phyloP scores from a whole-genome alignment of 192 early-diverging fungal species.

The Chytriomyces sp. region DNA sequence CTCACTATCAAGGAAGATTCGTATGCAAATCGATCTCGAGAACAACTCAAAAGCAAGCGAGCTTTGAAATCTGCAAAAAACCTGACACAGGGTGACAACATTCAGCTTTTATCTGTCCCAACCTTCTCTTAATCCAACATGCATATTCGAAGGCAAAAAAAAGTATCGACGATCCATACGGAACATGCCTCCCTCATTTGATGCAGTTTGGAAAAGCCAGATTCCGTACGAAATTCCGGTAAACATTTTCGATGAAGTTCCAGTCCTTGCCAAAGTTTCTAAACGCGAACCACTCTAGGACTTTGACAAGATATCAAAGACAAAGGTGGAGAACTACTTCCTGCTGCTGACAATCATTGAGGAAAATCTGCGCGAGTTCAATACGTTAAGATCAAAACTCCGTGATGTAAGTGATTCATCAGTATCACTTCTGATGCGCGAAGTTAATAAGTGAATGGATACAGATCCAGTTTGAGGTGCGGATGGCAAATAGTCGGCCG shows the following conservation, averaged over 20 bases:
- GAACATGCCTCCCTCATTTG: conserved; percentile 30
- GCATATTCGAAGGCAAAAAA: conserved; percentile 29
- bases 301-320: conserved; percentile 52
- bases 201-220: conserved; percentile 45
- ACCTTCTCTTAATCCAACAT: too few relatives aligned
- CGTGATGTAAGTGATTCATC: conserved; percentile 32
- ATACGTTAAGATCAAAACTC: conserved; percentile 40
- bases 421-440: not conserved
- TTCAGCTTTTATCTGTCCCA: too few relatives aligned
- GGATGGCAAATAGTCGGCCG: conserved; percentile 32
- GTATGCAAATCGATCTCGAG: conserved; percentile 36
- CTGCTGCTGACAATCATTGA: conserved; percentile 49
- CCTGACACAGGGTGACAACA: conserved; percentile 1
- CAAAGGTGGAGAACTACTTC: conserved; percentile 54
- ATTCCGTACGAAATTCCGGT: conserved; percentile 55
- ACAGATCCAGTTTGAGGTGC: conserved; percentile 43
- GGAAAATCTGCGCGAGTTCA: conserved; percentile 49
- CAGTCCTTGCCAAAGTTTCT: not conserved
- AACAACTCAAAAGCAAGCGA: conserved; percentile 32
- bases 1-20: conserved; percentile 30
- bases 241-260: not conserved
- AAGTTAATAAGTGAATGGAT: not conserved
- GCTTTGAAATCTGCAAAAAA: conserved; percentile 36
- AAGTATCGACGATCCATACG: conserved; percentile 23
- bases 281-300: conserved; percentile 13